phyloP scores from a whole-genome alignment of 805 yeast species.

The Candida sanyiensis region DNA sequence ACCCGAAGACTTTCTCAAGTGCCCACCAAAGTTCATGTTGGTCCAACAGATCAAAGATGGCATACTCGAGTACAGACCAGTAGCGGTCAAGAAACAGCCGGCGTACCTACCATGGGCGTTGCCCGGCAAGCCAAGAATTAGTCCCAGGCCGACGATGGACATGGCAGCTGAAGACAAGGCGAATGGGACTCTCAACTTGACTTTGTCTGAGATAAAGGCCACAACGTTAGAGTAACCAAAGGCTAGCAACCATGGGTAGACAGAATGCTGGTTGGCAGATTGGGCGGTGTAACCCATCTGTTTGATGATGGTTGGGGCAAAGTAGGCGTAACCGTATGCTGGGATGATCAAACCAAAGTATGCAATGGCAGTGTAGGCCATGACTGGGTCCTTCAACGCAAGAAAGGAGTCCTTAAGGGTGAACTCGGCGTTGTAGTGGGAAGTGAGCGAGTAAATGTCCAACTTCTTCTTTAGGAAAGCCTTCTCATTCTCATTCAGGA shows the following conservation, averaged over 20 bases:
- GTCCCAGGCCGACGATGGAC: constrained; percentile 30
- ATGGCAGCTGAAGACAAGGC: constrained; percentile 30
- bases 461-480: constrained; percentile 33
- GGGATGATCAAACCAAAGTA: constrained; percentile 36
- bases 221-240: constrained; percentile 58
- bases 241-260: constrained; percentile 80
- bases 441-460: constrained; percentile 33
- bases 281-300: constrained; percentile 52
- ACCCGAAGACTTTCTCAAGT: constrained; percentile 35
- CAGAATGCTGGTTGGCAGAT: constrained; percentile 72
- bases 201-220: constrained; percentile 59
- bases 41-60: constrained; percentile 33
- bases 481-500: constrained; percentile 35
- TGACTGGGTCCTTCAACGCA: constrained; percentile 55
- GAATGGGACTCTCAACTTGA: constrained; percentile 40
- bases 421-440: constrained; percentile 31
- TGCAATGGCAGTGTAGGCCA: constrained; percentile 31
- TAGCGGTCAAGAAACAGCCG: constrained; percentile 34
- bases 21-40: constrained; percentile 35
- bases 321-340: constrained; percentile 41
- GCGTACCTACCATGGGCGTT: constrained; percentile 36
- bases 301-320: constrained; percentile 35
- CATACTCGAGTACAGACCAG: constrained; percentile 35
- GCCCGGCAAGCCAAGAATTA: constrained; percentile 32
- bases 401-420: constrained; percentile 29